phyloP scores from a whole-genome alignment of 192 early-diverging fungal genomes.

The Entomortierella chlamydospora region DNA sequence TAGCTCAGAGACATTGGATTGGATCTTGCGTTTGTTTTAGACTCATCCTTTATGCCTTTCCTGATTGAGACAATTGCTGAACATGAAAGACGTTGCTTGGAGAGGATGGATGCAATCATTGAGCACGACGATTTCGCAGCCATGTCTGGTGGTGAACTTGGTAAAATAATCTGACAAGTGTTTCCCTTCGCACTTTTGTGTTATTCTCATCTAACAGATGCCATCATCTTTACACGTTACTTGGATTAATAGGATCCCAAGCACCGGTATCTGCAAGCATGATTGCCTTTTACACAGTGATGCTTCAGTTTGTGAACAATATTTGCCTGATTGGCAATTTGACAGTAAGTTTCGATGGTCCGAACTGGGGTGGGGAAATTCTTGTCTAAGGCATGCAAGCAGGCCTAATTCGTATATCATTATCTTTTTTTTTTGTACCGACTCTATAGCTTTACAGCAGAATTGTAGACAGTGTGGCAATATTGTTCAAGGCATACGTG shows the following conservation, averaged over 20 bases:
- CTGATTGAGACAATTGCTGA: constrained; percentile 74
- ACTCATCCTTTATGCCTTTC: constrained; percentile 82
- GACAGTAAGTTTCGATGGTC: constrained; percentile 57
- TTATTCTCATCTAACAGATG: too few species aligned
- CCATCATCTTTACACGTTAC: too few species aligned
- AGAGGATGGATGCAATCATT: constrained; percentile 72
- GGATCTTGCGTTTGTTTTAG: constrained; percentile 86
- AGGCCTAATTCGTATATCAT: too few species aligned
- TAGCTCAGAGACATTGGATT: constrained; percentile 89
- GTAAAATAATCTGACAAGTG: constrained; percentile 15
- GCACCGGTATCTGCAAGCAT: constrained; percentile 74
- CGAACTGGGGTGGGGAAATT: too few species aligned
- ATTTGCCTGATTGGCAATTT: constrained; percentile 76
- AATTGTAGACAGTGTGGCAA: constrained; percentile 71
- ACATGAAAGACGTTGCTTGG: constrained; percentile 72
- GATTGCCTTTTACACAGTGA: constrained; percentile 72
- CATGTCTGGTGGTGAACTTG: constrained; percentile 64
- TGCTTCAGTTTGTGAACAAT: constrained; percentile 80
- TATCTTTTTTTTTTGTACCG: too few species aligned
- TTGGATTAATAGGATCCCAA: constrained; percentile 57
- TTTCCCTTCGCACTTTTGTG: too few species aligned
- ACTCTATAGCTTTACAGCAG: constrained; percentile 71
- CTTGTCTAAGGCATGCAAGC: too few species aligned
- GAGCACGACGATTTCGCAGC: constrained; percentile 76
- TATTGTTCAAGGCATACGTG: constrained; percentile 74